Conservation (phyloP, 441 rosid genomes). For the Pelargonium fulgidum region DNA sequence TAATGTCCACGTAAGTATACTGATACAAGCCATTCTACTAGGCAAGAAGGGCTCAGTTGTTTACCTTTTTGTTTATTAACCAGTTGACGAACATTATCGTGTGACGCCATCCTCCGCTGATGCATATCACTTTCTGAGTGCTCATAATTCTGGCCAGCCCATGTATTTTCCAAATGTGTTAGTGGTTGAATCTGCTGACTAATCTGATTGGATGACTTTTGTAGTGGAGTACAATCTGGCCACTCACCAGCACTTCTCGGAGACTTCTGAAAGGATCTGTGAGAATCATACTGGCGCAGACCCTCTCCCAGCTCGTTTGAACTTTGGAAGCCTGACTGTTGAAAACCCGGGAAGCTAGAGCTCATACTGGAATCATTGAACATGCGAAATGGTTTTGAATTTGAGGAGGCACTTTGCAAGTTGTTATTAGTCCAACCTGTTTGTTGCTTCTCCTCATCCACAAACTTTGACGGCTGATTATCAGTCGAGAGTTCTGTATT, state of each 20-base stretch:
- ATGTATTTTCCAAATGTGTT: constrained; percentile 29
- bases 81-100: constrained; percentile 12
- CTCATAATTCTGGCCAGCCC: constrained; percentile 29
- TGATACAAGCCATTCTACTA: background rate
- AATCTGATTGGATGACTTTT: constrained; percentile 27
- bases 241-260: constrained; percentile 29
- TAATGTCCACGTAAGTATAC: background rate
- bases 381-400: constrained; percentile 26
- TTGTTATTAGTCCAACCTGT: constrained; percentile 34
- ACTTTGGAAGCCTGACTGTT: constrained; percentile 32
- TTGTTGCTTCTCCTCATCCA: constrained; percentile 40
- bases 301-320: constrained; percentile 31
- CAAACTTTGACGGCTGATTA: constrained; percentile 38
- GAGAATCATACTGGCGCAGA: constrained; percentile 29
- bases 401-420: constrained; percentile 34
- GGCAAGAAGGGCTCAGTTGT: constrained; percentile 5
- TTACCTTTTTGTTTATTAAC: constrained; percentile 21
- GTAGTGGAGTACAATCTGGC: constrained; percentile 36
- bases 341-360: constrained; percentile 46
- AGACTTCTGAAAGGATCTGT: constrained; percentile 33
- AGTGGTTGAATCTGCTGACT: constrained; percentile 30
- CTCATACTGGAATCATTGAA: constrained; percentile 25
- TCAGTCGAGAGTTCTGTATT: constrained; percentile 39
- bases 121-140: constrained; percentile 20
- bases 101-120: constrained; percentile 16